Base-by-base conservation (phyloP, 495 filamentous ascomycete species). In the Pyronema domesticum region DNA sequence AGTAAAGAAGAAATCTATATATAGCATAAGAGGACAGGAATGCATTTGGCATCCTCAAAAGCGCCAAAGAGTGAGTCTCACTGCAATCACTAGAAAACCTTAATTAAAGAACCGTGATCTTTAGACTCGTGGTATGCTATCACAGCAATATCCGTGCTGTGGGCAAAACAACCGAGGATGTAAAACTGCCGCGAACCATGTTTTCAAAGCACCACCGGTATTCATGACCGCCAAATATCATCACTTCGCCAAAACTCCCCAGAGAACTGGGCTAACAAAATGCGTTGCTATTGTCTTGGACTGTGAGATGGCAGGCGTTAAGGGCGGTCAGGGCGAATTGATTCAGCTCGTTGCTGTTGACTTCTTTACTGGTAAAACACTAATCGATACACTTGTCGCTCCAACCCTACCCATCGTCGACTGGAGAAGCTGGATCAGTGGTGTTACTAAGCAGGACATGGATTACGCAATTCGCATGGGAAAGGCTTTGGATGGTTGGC, bases 311-410 rank as follows among this genome's bases (percentile, higher is more conserved):
- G 60, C 59, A 3, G 61, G 55, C 37, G 30, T 46, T n/a, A 9
- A 8, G 7, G 37, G 37, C 10, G 50, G 36, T 13, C 34, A 39
- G 7, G 15, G 13, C 11, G 37, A 40, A 13, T n/a, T 53, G 50
- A 40, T 53, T 40, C 50, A n/a, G 34, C 37, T 53, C 35, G 37
- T 56, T n/a, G 72, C 66, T 8, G 61, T 75, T 34, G 74, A 76
- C 55, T 73, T 72, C 34, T 53, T 73, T 35, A 71, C 74, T 10
- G 70, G 72, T n/a, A 70, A 73, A 42, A 58, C 69, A 8, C 60
- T 76, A 9, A 65, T 75, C 23, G 61, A 73, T 53, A 57, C 65
- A 30, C 67, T 72, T 37, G 70, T 76, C 13, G 54, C 63, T 30
- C 68, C 72, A 7, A 56, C 59, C 0, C 46, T 44, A 11, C 44